These are phyloP conservation scores for Lithohypha guttulata DNA, from an alignment of 2,329 filamentous ascomycete species.

Conservation along the genomic window DNA sequence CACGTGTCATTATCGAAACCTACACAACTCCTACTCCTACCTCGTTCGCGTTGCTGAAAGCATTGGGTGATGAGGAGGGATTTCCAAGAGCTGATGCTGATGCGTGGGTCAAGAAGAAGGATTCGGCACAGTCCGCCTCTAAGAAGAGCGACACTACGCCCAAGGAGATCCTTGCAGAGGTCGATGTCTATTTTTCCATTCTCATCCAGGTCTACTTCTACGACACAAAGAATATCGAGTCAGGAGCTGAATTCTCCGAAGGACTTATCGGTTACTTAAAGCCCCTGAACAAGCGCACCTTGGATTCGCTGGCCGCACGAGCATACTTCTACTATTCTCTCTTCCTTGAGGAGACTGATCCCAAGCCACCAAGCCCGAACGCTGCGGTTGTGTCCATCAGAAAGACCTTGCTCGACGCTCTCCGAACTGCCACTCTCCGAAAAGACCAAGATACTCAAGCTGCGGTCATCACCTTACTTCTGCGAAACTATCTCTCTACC, in stretches of 20 bases:
- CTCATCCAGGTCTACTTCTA: slow-evolving; percentile 78
- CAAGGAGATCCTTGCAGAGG: slow-evolving; percentile 74
- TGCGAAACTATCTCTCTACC: slow-evolving; percentile 91
- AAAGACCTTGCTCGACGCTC: slow-evolving; percentile 71
- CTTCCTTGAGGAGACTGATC: slow-evolving; percentile 83
- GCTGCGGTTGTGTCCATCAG: slow-evolving; percentile 80
- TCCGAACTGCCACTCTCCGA: slow-evolving; percentile 88
- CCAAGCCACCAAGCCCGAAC: slow-evolving; percentile 76
- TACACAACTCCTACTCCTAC: slow-evolving; percentile 59
- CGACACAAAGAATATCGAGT: slow-evolving; percentile 70
- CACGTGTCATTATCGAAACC: slow-evolving; percentile 69
- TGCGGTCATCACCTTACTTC: slow-evolving; percentile 83
- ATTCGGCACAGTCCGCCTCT: slow-evolving; percentile 51
- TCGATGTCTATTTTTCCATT: slow-evolving; percentile 81
- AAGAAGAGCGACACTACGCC: slow-evolving; percentile 49
- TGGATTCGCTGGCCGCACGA: slow-evolving; percentile 87
- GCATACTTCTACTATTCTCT: slow-evolving; percentile 97
- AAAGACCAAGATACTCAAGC: slow-evolving; percentile 98
- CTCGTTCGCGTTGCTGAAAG: slow-evolving; percentile 59
- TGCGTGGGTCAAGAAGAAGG: slow-evolving; percentile 57
- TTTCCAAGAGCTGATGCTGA: slow-evolving; percentile 45
- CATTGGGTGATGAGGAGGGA: slow-evolving; percentile 53
- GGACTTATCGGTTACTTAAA: slow-evolving; percentile 77
- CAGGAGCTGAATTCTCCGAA: slow-evolving; percentile 73
- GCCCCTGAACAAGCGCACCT: slow-evolving; percentile 77